Base-by-base conservation (phyloP, 345 rosid species). In the Bretschneidera sinensis region DNA sequence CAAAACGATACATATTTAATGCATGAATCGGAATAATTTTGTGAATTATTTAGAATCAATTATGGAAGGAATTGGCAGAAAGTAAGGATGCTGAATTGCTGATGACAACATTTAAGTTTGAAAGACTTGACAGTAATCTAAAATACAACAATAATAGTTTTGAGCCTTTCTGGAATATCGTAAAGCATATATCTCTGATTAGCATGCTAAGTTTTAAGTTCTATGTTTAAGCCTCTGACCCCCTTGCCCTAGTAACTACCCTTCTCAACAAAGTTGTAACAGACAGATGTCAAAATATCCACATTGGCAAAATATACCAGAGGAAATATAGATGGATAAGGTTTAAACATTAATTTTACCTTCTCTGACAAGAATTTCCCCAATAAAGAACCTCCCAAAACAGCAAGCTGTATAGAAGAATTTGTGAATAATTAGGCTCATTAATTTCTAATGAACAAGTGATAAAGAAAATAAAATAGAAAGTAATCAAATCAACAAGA, bases 321-420 rank as follows among this genome's bases (percentile, higher is more conserved):
- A 20, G 8, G 14, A n/a, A n/a, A 28, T 24, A 17, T 57, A 31
- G 9, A 31, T 31, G 4, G 35, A 31, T 24, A 54, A 24, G 43
- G 51, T 16, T 33, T 58, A 59, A 33, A 54, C 57, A 48, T 56
- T 34, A 25, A 60, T 49, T 18, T 19, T 85, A 87, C 97, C 98
- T 89, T 92, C 78, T 92, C 97, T 25, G 97, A 89, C 72, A 92
- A 79, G 88, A 92, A 83, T 60, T 89, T 77, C 59, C 98, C 97
- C 1, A 89, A 89, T 62, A 85, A 80, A 49, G 98, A 89, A 64
- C 98, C 98, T 74, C 98, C 98, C 25, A 92, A 58, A 19, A 89
- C 98, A 21, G 96, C 98, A 64, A 89, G 81, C 96, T 92, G 78
- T 20, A 54, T 48, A 55, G 33, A 47, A 22, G 18, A 65, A 33